A percentile compares a stretch with the other conserved stretches of the same genome.
Evolutionary conservation across 1,284 basidiomycete genomes (phyloP).

Genomic region (Cutaneotrichosporon spelunceum): DNA sequence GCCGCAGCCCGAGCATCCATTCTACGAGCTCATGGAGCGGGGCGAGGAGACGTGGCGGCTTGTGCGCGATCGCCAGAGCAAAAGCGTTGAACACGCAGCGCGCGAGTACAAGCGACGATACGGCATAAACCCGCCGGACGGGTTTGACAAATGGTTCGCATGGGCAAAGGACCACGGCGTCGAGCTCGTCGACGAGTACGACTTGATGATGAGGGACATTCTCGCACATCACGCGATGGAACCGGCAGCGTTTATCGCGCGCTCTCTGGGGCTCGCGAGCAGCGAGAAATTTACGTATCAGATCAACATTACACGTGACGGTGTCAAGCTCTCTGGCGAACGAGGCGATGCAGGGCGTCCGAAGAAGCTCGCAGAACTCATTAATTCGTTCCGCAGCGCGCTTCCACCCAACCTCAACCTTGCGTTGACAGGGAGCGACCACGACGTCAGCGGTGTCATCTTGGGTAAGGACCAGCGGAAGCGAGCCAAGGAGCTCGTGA

Average conservation of each 20-base stretch:
- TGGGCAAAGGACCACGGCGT: constrained; percentile 70
- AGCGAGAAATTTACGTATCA: constrained; percentile 39
- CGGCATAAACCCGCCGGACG: constrained; percentile 50
- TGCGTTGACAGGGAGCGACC: constrained; percentile 46
- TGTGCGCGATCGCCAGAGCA: constrained; percentile 53
- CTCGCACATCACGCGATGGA: constrained; percentile 46
- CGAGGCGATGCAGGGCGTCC: constrained; percentile 35
- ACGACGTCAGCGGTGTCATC: constrained; percentile 49
- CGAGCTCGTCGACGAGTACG: constrained; percentile 69
- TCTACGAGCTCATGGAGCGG: constrained; percentile 50
- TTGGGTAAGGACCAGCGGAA: constrained; percentile 50
- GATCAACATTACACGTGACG: constrained; percentile 31
- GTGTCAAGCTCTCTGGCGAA: constrained; percentile 33
- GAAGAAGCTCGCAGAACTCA: constrained; percentile 34
- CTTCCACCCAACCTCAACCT: constrained; percentile 43
- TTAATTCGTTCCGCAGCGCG: constrained; percentile 40
- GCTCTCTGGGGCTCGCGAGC: constrained; percentile 21
- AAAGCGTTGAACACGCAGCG: constrained; percentile 58
- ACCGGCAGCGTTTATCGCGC: constrained; percentile 40
- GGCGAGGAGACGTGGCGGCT: constrained; percentile 43
- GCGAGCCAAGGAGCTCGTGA: constrained; percentile 48
- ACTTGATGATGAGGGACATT: constrained; percentile 48
- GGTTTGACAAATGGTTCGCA: constrained; percentile 53
- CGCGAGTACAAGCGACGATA: constrained; percentile 60
- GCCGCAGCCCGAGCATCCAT: constrained; percentile 38